Evolutionary conservation across 1,284 basidiomycete genomes (phyloP).

Genomic region (Gomphus sp.): DNA sequence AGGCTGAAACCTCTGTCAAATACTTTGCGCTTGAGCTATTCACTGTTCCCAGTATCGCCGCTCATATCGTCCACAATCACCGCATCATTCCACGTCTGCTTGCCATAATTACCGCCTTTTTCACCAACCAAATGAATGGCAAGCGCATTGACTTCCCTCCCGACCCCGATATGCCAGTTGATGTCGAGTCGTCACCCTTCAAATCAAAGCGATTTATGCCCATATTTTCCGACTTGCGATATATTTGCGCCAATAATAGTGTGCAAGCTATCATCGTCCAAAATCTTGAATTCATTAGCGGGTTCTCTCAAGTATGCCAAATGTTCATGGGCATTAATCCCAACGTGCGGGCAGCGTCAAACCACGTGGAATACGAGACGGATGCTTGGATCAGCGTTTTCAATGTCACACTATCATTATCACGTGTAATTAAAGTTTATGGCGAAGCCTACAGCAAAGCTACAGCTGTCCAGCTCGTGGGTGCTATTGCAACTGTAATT

Average conservation of each 20-base stretch:
- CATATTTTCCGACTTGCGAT: constrained; percentile 79
- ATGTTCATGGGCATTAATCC: constrained; percentile 90
- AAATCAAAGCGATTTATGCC: constrained; percentile 91
- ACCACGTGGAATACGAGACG: constrained; percentile 89
- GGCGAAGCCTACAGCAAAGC: constrained; percentile 70
- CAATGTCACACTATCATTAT: constrained; percentile 82
- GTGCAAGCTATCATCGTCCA: constrained; percentile 71
- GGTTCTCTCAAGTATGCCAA: constrained; percentile 57
- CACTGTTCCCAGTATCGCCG: constrained; percentile 78
- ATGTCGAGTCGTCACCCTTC: constrained; percentile 80
- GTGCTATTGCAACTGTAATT: constrained; percentile 62
- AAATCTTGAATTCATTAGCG: constrained; percentile 46
- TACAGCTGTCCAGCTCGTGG: constrained; percentile 49
- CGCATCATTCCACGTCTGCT: constrained; percentile 71
- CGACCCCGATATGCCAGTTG: constrained; percentile 37
- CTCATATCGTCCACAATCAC: constrained; percentile 69
- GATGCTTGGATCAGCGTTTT: constrained; percentile 94
- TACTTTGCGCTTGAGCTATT: constrained; percentile 88
- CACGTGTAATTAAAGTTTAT: constrained; percentile 80
- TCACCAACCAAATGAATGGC: constrained; percentile 73
- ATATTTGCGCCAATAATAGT: constrained; percentile 65
- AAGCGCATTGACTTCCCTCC: constrained; percentile 55
- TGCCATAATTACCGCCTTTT: constrained; percentile 78
- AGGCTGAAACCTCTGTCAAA: constrained; percentile 88
- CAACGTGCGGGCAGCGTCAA: constrained; percentile 72